Percentiles rank a stretch among this genome's conserved stretches.
These are phyloP conservation scores for Colletotrichum lentis DNA, from an alignment of 2,329 filamentous ascomycete species.

Conservation along the genomic window DNA sequence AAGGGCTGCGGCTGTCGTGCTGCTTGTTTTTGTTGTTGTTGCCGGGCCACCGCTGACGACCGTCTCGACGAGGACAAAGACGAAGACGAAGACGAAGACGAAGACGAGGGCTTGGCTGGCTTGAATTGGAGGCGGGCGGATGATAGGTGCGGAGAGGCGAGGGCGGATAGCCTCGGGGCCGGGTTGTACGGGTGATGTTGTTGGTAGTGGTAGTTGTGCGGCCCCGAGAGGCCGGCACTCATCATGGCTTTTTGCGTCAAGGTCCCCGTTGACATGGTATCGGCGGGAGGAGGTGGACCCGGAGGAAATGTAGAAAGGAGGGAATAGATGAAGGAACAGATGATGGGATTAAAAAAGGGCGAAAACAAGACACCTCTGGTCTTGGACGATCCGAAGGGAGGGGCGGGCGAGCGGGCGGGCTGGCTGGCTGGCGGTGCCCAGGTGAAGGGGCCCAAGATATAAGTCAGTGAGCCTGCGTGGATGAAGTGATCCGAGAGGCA, in stretches of 20 bases:
- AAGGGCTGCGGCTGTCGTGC: slow-evolving; percentile 13
- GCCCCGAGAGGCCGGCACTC: slow-evolving; percentile 35
- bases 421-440: background rate
- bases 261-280: slow-evolving; percentile 35
- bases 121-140: slow-evolving; percentile 25
- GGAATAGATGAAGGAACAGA: background rate
- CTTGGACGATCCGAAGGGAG: slow-evolving; percentile 16
- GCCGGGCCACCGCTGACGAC: slow-evolving; percentile 23
- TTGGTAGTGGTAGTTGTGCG: slow-evolving; percentile 33
- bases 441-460: slow-evolving; percentile 35
- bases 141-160: slow-evolving; percentile 20
- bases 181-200: slow-evolving; percentile 31
- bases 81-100: too few species aligned
- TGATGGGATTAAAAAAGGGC: background rate
- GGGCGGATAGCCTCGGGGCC: slow-evolving; percentile 34
- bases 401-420: too few species aligned
- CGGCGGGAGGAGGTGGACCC: background rate
- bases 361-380: background rate
- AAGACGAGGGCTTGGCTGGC: slow-evolving; percentile 20
- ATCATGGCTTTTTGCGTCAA: slow-evolving; percentile 33
- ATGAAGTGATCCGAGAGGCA: slow-evolving; percentile 15
- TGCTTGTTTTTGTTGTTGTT: slow-evolving; percentile 11
- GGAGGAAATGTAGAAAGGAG: background rate
- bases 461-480: slow-evolving; percentile 16
- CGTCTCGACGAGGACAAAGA: slow-evolving; percentile 15